These are phyloP conservation scores for Dryas integrifolia DNA, from an alignment of 331 rosid genomes.

Conservation along the genomic window DNA sequence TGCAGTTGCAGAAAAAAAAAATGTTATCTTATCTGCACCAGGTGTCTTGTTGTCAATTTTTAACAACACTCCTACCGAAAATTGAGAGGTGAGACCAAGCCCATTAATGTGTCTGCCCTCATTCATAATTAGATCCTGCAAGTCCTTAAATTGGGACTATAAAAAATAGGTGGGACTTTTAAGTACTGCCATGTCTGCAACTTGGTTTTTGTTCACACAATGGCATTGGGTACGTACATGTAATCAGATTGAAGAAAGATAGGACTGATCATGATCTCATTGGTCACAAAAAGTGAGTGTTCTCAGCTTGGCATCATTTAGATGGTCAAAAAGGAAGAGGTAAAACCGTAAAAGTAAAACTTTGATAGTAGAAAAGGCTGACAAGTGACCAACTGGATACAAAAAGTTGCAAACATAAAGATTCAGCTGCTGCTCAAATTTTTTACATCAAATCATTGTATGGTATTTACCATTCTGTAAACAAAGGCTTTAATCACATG, in stretches of 20 bases:
- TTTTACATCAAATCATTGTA: not conserved
- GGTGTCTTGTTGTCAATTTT: not conserved
- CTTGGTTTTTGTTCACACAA: not conserved
- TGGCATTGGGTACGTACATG: not conserved
- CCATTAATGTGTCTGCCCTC: no score
- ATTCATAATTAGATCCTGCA: not conserved
- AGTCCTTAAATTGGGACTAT: constrained; percentile 4
- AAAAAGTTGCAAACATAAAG: constrained; percentile 10
- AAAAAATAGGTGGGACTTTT: not conserved
- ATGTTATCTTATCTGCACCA: not conserved
- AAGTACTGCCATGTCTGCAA: constrained; percentile 2
- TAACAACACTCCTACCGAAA: not conserved
- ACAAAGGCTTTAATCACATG: constrained; percentile 6
- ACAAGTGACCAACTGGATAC: not conserved
- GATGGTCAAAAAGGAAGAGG: constrained; percentile 6
- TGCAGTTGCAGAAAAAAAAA: not conserved
- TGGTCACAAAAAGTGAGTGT: not conserved
- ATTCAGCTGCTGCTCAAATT: not conserved
- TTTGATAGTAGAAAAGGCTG: not conserved
- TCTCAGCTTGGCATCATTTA: not conserved
- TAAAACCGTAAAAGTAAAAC: not conserved
- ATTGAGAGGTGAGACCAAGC: not conserved
- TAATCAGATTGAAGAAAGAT: not conserved
- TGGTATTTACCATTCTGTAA: not conserved
- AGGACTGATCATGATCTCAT: not conserved